Percentiles rank a stretch among this genome's conserved stretches.
These are phyloP conservation scores for Hericium erinaceus DNA, from an alignment of 768 basidiomycete species.

Conservation along the genomic window DNA sequence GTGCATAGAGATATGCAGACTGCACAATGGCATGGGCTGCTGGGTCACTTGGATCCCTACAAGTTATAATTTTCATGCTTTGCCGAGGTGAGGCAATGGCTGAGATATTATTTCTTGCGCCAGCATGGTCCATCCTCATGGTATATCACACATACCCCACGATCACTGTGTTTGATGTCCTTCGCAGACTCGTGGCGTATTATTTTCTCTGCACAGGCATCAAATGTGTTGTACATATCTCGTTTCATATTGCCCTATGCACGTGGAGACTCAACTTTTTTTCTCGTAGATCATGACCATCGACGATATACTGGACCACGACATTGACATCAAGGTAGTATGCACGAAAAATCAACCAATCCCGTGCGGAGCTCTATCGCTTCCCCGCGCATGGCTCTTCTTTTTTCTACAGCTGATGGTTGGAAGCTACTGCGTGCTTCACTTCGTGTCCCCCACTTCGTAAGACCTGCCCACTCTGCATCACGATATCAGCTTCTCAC, in stretches of 20 bases:
- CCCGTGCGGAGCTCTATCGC: not conserved
- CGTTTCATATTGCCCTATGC: not conserved
- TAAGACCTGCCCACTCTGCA: not conserved
- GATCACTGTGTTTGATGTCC: not conserved
- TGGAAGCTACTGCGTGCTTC: not conserved
- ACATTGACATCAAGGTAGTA: not conserved
- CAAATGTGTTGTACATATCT: not conserved
- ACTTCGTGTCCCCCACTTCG: not conserved
- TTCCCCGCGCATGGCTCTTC: not conserved
- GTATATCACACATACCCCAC: not conserved
- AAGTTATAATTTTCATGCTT: not conserved
- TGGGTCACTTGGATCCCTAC: not conserved
- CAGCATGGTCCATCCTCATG: not conserved
- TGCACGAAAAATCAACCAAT: not conserved
- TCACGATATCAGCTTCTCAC: not conserved
- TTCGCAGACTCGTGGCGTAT: not conserved
- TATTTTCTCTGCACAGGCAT: not conserved
- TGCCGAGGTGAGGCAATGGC: not conserved
- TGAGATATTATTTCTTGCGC: not conserved
- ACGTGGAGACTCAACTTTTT: not conserved
- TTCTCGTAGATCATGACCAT: not conserved
- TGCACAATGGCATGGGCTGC: not conserved
- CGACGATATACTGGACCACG: not conserved
- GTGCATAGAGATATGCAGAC: not conserved
- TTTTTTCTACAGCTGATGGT: not conserved